A percentile compares a stretch with the other conserved stretches of the same genome.
Evolutionary conservation across 192 early-diverging fungal species (phyloP).

Genomic region (Umbelopsis sp.): DNA sequence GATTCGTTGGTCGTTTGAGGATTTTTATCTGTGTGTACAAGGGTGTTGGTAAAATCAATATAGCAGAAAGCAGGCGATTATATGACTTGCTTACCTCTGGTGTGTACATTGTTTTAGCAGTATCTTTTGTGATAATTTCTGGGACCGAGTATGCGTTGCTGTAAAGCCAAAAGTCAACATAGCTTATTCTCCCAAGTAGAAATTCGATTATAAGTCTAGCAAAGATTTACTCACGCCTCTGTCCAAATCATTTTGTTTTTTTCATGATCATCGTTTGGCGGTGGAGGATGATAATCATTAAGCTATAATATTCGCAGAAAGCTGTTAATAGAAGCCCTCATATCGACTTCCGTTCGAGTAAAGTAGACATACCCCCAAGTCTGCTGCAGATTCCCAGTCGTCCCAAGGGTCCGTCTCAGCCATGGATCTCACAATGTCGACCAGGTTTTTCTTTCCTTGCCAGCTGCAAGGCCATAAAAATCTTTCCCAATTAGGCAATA

Average conservation of each 20-base stretch:
- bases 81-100: not conserved
- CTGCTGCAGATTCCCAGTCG: slow-evolving; percentile 33
- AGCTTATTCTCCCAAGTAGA: not conserved
- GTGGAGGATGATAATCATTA: slow-evolving; percentile 22
- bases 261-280: slow-evolving; percentile 20
- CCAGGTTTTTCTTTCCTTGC: no score
- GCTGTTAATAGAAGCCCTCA: no score
- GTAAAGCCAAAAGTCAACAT: slow-evolving; percentile 7
- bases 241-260: slow-evolving; percentile 17
- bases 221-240: slow-evolving; percentile 7
- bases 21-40: slow-evolving; percentile 18
- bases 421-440: not conserved
- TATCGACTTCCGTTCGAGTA: no score
- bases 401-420: slow-evolving; percentile 25
- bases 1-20: slow-evolving; percentile 27
- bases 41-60: not conserved
- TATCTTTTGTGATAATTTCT: slow-evolving; percentile 11
- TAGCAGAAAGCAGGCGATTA: not conserved
- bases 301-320: not conserved
- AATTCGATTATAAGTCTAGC: not conserved
- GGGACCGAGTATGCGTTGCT: slow-evolving; percentile 6
- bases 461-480: no score
- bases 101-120: not conserved
- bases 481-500: no score
- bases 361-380: slow-evolving; percentile 23